These are phyloP conservation scores for Gnaphalium uliginosum DNA, from an alignment of 129 eudicot genomes.

Conservation along the genomic window DNA sequence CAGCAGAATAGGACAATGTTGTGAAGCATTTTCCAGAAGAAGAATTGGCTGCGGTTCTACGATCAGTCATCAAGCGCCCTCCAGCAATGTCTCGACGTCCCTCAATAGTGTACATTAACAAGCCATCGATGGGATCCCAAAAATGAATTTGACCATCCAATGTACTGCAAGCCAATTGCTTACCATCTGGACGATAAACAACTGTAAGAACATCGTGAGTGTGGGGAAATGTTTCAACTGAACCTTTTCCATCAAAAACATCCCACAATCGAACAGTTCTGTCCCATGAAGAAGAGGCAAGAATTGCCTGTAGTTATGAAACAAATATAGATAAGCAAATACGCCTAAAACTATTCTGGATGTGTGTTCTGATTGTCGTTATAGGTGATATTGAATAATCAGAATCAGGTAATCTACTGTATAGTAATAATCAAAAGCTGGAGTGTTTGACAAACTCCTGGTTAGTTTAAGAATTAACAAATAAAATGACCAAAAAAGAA, in stretches of 20 bases:
- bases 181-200: constrained; percentile 96
- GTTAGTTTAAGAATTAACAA: no score
- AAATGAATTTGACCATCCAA: constrained; percentile 93
- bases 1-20: constrained; percentile 88
- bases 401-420: no score
- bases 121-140: constrained; percentile 90
- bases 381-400: no score
- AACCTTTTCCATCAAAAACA: constrained; percentile 90
- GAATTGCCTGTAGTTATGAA: constrained; percentile 50
- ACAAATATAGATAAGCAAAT: background rate
- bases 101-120: constrained; percentile 87
- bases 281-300: constrained; percentile 99
- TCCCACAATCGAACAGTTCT: constrained; percentile 93
- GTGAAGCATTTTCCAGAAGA: constrained; percentile 91
- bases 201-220: constrained; percentile 94
- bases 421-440: no score
- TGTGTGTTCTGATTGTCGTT: background rate
- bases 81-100: constrained; percentile 97
- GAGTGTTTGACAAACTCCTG: no score
- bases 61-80: constrained; percentile 93
- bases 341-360: background rate
- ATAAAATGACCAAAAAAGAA: no score
- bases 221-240: constrained; percentile 80
- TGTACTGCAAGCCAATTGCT: constrained; percentile 91
- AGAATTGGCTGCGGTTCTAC: constrained; percentile 87